Evolutionary conservation across 352 stramenopile species (phyloP).

Genomic region (Globisporangium solare): DNA sequence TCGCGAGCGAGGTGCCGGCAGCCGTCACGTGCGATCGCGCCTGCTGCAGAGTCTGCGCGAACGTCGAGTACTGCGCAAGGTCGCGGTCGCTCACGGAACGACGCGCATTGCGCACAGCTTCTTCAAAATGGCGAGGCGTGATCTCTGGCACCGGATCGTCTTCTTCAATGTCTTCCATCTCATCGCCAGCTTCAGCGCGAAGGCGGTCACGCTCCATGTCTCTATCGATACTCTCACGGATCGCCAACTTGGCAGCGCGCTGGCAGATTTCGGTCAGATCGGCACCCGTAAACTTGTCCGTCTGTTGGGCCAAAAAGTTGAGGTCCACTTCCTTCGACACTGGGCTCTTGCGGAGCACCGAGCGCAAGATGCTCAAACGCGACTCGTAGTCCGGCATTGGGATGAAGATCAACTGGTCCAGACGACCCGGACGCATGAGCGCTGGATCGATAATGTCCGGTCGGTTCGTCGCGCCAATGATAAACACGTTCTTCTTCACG

Average conservation of each 20-base stretch:
- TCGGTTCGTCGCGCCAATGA: slow-evolving; percentile 95
- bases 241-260: slow-evolving; percentile 97
- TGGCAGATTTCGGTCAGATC: slow-evolving; percentile 99
- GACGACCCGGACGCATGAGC: slow-evolving; percentile 94
- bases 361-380: slow-evolving; percentile 94
- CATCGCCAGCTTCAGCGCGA: slow-evolving; percentile 86
- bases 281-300: slow-evolving; percentile 99
- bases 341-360: slow-evolving; percentile 96
- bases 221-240: slow-evolving; percentile 98
- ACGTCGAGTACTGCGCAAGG: slow-evolving; percentile 90
- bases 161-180: slow-evolving; percentile 90
- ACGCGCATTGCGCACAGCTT: slow-evolving; percentile 95
- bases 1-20: slow-evolving; percentile 91
- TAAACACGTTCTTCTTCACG: slow-evolving; percentile 99
- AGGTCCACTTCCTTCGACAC: slow-evolving; percentile 98
- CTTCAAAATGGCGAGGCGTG: slow-evolving; percentile 95
- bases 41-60: slow-evolving; percentile 93
- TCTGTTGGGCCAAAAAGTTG: slow-evolving; percentile 94
- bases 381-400: slow-evolving; percentile 97
- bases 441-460: slow-evolving; percentile 98
- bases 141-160: slow-evolving; percentile 97
- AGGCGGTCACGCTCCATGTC: slow-evolving; percentile 98
- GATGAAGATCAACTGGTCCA: slow-evolving; percentile 96
- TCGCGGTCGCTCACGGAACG: slow-evolving; percentile 98
- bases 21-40: slow-evolving; percentile 92